phyloP scores from a whole-genome alignment of 768 basidiomycete species.

The Daedaleopsis sinensis region DNA sequence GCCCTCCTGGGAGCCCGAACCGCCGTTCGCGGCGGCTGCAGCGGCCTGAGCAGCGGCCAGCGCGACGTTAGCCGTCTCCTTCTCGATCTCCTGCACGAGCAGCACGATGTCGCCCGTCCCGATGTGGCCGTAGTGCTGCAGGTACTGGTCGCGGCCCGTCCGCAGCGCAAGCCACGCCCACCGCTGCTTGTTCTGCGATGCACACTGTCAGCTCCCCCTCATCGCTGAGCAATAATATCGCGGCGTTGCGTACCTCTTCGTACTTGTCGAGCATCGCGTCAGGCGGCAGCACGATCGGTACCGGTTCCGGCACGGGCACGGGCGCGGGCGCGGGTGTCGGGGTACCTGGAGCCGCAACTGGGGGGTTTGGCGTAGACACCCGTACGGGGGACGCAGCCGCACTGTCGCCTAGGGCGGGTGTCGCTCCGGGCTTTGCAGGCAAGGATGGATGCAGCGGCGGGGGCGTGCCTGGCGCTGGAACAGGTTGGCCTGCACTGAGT shows the following conservation, averaged over 20 bases:
- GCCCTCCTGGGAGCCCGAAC: no score
- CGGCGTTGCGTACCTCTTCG: slow-evolving; percentile 58
- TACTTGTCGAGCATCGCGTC: slow-evolving; percentile 58
- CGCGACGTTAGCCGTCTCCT: slow-evolving; percentile 32
- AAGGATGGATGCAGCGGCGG: no score
- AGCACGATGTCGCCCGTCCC: slow-evolving; percentile 72
- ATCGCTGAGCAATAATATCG: slow-evolving; percentile 3
- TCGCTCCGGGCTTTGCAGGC: slow-evolving; percentile 60
- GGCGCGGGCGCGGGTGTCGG: slow-evolving; percentile 28
- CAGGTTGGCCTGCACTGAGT: background rate
- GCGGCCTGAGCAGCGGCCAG: slow-evolving; percentile 25
- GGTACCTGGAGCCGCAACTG: no score
- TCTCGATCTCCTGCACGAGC: slow-evolving; percentile 22
- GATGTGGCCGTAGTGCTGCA: slow-evolving; percentile 82
- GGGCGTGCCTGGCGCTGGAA: slow-evolving; percentile 37
- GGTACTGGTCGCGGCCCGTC: slow-evolving; percentile 68
- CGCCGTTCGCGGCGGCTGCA: slow-evolving; percentile 16
- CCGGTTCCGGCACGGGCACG: slow-evolving; percentile 15
- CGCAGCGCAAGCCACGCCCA: slow-evolving; percentile 84
- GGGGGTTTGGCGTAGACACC: no score
- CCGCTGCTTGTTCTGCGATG: slow-evolving; percentile 67
- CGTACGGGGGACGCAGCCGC: slow-evolving; percentile 33
- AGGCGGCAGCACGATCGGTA: slow-evolving; percentile 28
- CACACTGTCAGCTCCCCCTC: no score
- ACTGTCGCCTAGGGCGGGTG: slow-evolving; percentile 27